These are phyloP conservation scores for Iodosphaeria phyllophila DNA, from an alignment of 2,329 filamentous ascomycete genomes.

Conservation along the genomic window DNA sequence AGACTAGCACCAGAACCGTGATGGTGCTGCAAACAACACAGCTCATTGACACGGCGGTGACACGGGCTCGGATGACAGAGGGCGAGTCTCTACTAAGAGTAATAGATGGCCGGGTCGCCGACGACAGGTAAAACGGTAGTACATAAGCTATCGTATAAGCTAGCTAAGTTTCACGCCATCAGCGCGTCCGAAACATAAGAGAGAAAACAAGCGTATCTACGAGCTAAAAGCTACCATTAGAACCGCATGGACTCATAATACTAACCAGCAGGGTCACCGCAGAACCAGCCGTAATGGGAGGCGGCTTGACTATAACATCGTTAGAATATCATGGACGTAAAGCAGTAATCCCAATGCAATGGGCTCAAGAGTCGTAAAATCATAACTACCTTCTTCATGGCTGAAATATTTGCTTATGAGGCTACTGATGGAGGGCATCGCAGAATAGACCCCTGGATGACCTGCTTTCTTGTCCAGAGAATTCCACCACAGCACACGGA, in stretches of 20 bases:
- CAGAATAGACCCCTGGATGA: no score
- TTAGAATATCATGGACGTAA: conserved; percentile 5
- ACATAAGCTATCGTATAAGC: conserved; percentile 82
- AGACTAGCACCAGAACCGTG: conserved; percentile 48
- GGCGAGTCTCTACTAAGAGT: conserved; percentile 72
- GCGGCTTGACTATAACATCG: conserved; percentile 14
- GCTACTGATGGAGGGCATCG: conserved; percentile 12
- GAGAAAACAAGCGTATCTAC: not conserved
- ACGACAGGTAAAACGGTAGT: conserved; percentile 71
- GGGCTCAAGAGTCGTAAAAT: no score
- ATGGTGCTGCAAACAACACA: conserved; percentile 47
- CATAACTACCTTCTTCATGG: conserved; percentile 13
- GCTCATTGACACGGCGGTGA: conserved; percentile 61
- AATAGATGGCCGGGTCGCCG: conserved; percentile 60
- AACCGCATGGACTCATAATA: conserved; percentile 2
- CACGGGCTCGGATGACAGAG: conserved; percentile 71
- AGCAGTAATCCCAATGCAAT: not conserved
- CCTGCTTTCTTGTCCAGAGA: no score
- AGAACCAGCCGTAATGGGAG: conserved; percentile 19
- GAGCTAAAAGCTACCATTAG: not conserved
- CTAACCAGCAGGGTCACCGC: conserved; percentile 19
- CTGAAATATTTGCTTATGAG: conserved; percentile 11
- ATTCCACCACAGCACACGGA: no score
- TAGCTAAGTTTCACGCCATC: conserved; percentile 25
- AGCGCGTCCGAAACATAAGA: not conserved